phyloP scores from a whole-genome alignment of 768 basidiomycete genomes.

The Hygrocybe punicea region DNA sequence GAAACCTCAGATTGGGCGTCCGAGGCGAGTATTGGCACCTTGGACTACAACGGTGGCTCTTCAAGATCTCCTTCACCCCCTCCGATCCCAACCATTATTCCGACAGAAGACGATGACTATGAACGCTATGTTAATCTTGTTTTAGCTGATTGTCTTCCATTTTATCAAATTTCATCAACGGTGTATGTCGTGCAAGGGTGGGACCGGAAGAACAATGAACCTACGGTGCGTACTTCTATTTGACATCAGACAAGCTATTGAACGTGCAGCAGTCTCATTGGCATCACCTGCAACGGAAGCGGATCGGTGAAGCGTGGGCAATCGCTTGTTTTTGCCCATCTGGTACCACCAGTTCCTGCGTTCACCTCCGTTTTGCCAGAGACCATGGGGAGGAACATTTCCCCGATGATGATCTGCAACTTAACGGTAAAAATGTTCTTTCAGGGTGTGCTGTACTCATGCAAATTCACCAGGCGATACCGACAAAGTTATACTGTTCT shows the following conservation, averaged over 20 bases:
- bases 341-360: neutral
- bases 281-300: constrained; percentile 10
- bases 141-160: constrained; percentile 1
- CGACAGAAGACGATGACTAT: neutral
- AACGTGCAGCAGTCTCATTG: neutral
- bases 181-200: constrained; percentile 16
- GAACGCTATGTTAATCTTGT: constrained; percentile 6
- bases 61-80: neutral
- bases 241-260: neutral
- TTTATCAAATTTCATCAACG: constrained; percentile 10
- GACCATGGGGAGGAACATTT: constrained; percentile 7
- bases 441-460: neutral
- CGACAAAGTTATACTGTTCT: constrained; percentile 8
- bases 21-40: neutral
- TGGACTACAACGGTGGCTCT: neutral
- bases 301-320: constrained; percentile 4
- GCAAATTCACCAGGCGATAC: neutral
- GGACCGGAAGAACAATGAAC: constrained; percentile 6
- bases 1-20: neutral
- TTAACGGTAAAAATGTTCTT: neutral
- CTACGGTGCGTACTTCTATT: constrained; percentile 4
- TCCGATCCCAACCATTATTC: neutral
- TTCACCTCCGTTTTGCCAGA: constrained; percentile 3
- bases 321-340: constrained; percentile 8
- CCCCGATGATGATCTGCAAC: constrained; percentile 4